Evolutionary conservation across 208 protist genomes (phyloP), one percentile per base, ranked within the genome.

Genomic region (Zelonia costaricensis): DNA sequence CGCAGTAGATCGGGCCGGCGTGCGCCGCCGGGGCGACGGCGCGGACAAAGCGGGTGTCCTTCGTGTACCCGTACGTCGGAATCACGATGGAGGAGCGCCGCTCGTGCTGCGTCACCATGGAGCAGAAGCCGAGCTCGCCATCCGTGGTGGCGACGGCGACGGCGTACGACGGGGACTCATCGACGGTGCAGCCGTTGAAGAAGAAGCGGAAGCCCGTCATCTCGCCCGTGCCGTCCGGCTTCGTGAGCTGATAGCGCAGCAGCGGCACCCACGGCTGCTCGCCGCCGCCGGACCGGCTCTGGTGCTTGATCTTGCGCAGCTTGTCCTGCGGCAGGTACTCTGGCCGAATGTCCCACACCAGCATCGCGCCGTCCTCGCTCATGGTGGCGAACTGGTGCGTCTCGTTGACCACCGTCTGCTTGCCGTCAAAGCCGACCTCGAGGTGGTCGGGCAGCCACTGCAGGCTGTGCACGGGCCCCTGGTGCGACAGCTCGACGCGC

Each of bases 281-380:
- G 4, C 78, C 77, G 27, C 54, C 77, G 22, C 63, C 57, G 12
- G 67, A 59, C 51, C 83, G 84, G 60, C 69, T 79, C 62, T 94
- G 85, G 52, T 93, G 86, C 72, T 90, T 90, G 52, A 95, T 84
- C 76, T 97, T 97, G 48, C 92, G 88, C 43, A 93, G 75, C 62
- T 95, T 97, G 61, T 97, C 87, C 35, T 80, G 69, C 36, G 85
- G 83, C 36, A 96, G 74, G 64, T 96, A 69, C 36, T 94, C 84
- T 23, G 86, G 73, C n/a, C 88, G 85, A 22, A 78, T 84, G 52
- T 97, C 93, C 93, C 93, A 97, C 10, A 97, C 55, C 22, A 82
- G 84, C 64, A 97, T 84, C 27, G 71, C 69, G 15, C 91, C 91
- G 46, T 97, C 93, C 61, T 91, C 84, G 54, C 86, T 93, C 40